Percentiles rank a stretch among this genome's conserved stretches.
phyloP scores from a whole-genome alignment of 768 basidiomycete species.

The Krasilnikovozyma curviuscula region DNA sequence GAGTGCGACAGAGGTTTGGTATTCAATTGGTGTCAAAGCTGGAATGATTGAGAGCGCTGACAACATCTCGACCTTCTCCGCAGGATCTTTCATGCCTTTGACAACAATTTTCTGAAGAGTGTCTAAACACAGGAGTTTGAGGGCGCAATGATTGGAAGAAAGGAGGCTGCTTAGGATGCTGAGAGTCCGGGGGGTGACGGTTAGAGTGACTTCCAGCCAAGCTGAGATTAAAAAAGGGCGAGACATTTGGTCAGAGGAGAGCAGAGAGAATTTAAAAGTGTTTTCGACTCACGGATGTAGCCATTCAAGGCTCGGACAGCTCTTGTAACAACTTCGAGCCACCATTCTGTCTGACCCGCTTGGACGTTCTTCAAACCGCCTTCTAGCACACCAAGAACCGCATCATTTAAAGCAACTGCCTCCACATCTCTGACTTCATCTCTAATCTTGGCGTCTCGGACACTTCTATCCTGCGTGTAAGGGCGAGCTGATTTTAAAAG shows the following conservation, averaged over 20 bases:
- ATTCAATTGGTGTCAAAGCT: constrained; percentile 61
- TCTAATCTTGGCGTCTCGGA: constrained; percentile 63
- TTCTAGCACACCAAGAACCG: constrained; percentile 66
- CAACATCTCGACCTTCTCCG: constrained; percentile 73
- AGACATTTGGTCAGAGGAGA: not conserved
- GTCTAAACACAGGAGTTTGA: constrained; percentile 65
- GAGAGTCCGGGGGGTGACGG: constrained; percentile 75
- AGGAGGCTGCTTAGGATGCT: constrained; percentile 67
- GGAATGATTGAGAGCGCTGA: constrained; percentile 70
- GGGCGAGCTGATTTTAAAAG: constrained; percentile 70
- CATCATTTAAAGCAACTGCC: constrained; percentile 65
- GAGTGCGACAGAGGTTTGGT: constrained; percentile 43
- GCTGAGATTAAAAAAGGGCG: constrained; percentile 34
- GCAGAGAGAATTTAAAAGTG: not conserved
- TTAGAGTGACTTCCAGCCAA: constrained; percentile 94
- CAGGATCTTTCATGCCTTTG: constrained; percentile 81
- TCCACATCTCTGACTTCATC: constrained; percentile 76
- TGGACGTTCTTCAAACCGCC: constrained; percentile 28
- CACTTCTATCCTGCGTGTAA: constrained; percentile 48
- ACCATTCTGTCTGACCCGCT: constrained; percentile 38
- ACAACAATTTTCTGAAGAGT: constrained; percentile 63
- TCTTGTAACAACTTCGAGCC: constrained; percentile 63
- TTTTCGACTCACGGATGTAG: constrained; percentile 75
- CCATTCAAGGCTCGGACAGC: constrained; percentile 81
- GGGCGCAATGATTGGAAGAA: constrained; percentile 44